phyloP scores from a whole-genome alignment of 2,329 filamentous ascomycete genomes.

The Colletotrichum liriopes region DNA sequence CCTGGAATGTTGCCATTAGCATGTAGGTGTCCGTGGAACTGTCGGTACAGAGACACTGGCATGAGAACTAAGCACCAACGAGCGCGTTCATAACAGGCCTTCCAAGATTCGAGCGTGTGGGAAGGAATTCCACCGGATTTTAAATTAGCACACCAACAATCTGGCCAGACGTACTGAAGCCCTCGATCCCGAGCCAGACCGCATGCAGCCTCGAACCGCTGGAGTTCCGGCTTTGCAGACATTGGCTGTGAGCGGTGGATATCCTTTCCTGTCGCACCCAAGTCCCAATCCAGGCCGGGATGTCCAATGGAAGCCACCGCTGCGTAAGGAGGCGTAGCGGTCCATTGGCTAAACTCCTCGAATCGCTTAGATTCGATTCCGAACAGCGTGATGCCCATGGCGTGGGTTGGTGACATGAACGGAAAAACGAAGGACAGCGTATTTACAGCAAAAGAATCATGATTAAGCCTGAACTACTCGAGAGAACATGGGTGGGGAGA shows the following conservation, averaged over 20 bases:
- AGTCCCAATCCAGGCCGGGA: neutral
- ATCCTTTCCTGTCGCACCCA: neutral
- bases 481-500: neutral
- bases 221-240: neutral
- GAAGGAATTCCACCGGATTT: neutral
- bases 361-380: neutral
- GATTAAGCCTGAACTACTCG: neutral
- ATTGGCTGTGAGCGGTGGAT: neutral
- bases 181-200: neutral
- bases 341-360: neutral
- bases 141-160: neutral
- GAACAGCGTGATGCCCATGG: neutral
- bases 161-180: neutral
- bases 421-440: neutral
- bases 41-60: neutral
- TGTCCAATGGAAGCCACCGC: neutral
- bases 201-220: neutral
- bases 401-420: neutral
- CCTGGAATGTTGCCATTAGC: neutral
- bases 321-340: neutral
- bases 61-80: neutral
- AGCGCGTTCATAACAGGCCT: neutral
- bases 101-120: neutral
- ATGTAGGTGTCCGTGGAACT: neutral
- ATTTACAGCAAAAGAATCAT: neutral